These are phyloP conservation scores for Aleurites moluccanus DNA, from an alignment of 441 rosid species.

Conservation along the genomic window DNA sequence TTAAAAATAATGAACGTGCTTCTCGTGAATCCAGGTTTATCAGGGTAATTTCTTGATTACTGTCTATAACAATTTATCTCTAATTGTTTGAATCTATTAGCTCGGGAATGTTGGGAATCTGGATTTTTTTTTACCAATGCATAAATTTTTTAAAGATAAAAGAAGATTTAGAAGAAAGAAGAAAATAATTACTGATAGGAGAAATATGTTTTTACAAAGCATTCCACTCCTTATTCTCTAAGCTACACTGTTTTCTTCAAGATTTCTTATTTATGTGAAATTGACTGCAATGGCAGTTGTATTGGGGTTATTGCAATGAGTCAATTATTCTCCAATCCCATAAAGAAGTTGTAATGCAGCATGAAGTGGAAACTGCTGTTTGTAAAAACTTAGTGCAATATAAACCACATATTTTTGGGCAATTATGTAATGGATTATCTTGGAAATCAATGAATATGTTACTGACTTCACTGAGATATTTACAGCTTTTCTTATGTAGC, in stretches of 20 bases:
- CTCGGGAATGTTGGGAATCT: too few species aligned
- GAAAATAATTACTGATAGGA: not conserved
- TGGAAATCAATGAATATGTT: not conserved
- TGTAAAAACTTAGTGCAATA: not conserved
- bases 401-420: not conserved
- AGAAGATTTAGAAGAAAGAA: not conserved
- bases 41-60: conserved; percentile 50
- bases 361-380: not conserved
- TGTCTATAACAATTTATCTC: conserved; percentile 10
- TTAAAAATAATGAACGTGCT: conserved; percentile 84
- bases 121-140: too few species aligned
- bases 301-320: not conserved
- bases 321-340: not conserved
- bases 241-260: not conserved
- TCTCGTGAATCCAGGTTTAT: conserved; percentile 71
- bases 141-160: not conserved
- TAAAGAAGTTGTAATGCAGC: conserved; percentile 9
- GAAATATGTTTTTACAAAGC: conserved; percentile 4
- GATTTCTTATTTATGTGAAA: not conserved
- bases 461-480: not conserved
- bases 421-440: not conserved
- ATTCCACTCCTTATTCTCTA: not conserved
- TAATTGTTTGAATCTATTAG: conserved; percentile 17
- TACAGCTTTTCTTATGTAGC: not conserved
- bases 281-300: not conserved